Evolutionary conservation across 345 rosid genomes (phyloP).

Genomic region (Passiflora organensis): DNA sequence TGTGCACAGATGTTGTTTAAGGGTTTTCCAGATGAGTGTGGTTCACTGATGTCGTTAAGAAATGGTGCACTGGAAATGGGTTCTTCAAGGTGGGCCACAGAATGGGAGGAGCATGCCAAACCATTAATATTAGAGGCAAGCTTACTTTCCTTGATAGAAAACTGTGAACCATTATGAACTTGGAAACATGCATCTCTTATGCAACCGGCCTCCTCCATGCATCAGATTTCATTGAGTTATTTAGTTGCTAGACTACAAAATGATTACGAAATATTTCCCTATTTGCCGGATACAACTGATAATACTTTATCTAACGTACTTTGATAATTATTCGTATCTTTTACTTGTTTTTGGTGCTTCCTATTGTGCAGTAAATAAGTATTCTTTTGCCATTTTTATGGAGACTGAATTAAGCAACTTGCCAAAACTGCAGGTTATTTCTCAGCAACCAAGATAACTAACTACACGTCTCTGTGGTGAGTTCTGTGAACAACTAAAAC

Average conservation of each 20-base stretch:
- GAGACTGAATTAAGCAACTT: neutral
- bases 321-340: too few relatives aligned
- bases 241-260: too few relatives aligned
- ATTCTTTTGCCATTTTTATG: neutral
- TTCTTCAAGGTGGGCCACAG: constrained; percentile 74
- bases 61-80: constrained; percentile 62
- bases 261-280: too few relatives aligned
- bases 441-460: constrained; percentile 6
- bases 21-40: constrained; percentile 72
- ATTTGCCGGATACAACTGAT: too few relatives aligned
- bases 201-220: neutral
- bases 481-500: too few relatives aligned
- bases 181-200: neutral
- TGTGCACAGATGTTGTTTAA: constrained; percentile 62
- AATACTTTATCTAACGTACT: too few relatives aligned
- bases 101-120: constrained; percentile 91
- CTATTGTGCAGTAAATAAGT: too few relatives aligned
- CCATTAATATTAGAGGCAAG: constrained; percentile 44
- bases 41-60: constrained; percentile 50
- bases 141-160: neutral
- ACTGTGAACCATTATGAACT: neutral
- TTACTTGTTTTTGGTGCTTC: too few relatives aligned
- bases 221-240: too few relatives aligned
- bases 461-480: too few relatives aligned
- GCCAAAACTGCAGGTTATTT: constrained; percentile 19